Evolutionary conservation across 2,329 filamentous ascomycete species (phyloP), one percentile per base, ranked within the genome.

Genomic region (Hymenotorrendiella dingleyae): DNA sequence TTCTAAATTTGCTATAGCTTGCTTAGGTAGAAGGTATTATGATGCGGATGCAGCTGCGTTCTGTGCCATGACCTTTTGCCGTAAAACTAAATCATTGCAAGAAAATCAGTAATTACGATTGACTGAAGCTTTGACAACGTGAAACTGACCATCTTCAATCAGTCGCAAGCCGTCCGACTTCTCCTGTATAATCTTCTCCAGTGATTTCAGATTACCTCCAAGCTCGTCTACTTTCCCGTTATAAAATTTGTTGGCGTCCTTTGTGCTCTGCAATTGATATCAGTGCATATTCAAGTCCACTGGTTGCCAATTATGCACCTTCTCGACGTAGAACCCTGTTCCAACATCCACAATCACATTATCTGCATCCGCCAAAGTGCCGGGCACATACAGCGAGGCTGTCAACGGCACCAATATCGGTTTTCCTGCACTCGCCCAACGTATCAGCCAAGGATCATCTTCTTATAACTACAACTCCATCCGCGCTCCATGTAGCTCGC

Each of bases 311-410:
- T 8, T 4, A 29, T 36, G 19, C 17, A 84, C 83, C 78, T 98
- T 98, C 67, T 97, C 90, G 40, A 97, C 82, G 60, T 89, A 90
- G 63, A 94, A 97, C 0, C 91, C 91, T 1, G 91, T 97, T 16
- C 91, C 91, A 16, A 96, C 80, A 64, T 97, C 91, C 29, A 97
- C 88, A 45, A 97, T 73, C 6, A 95, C 88, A 48, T 80, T 82
- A 44, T 86, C 77, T 2, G 82, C 74, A 63, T 83, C 78, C 34
- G 84, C 75, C 29, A 97, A 72, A 28, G 76, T 82, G 23, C 91
- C 94, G 20, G 85, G 84, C 12, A 98, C 91, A 66, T 98, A 98
- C 22, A 98, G 76, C 1, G 90, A 96, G 57, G 86, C 93, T 10
- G 93, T 98, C 49, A 98, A 68, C 0, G 94, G 93, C n/a, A 98